These are phyloP conservation scores for Chamaenerion angustifolium DNA, from an alignment of 345 rosid species.

Conservation along the genomic window DNA sequence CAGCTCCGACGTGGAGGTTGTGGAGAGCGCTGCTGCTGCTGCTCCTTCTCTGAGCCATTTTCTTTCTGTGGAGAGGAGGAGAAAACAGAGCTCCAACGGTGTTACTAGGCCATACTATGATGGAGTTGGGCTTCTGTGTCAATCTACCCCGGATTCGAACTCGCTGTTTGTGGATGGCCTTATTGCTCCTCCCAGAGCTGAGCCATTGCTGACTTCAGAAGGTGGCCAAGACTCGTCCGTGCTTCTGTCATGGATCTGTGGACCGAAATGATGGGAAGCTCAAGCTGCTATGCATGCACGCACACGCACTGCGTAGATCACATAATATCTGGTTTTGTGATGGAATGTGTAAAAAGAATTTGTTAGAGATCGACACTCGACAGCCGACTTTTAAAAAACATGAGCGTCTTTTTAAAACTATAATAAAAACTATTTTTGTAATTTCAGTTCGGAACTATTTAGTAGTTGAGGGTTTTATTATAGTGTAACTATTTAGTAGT, in stretches of 20 bases:
- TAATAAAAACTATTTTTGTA: too few species aligned
- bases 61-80: constrained; percentile 41
- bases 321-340: too few species aligned
- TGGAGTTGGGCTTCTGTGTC: constrained; percentile 13
- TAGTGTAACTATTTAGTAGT: too few species aligned
- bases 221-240: not conserved
- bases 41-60: constrained; percentile 37
- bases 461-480: too few species aligned
- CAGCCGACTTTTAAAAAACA: too few species aligned
- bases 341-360: too few species aligned
- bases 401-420: too few species aligned
- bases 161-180: constrained; percentile 33
- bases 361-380: too few species aligned
- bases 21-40: constrained; percentile 5
- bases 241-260: not conserved
- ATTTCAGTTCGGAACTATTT: too few species aligned
- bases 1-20: constrained; percentile 18
- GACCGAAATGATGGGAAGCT: too few species aligned
- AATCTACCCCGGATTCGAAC: constrained; percentile 15
- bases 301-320: too few species aligned
- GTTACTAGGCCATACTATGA: constrained; percentile 2
- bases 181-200: constrained; percentile 25
- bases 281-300: too few species aligned
- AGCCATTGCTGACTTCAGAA: not conserved
- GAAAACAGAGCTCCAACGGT: constrained; percentile 6